Conservation (phyloP, 495 filamentous ascomycete species). For the Aspergillus bertholletiae region DNA sequence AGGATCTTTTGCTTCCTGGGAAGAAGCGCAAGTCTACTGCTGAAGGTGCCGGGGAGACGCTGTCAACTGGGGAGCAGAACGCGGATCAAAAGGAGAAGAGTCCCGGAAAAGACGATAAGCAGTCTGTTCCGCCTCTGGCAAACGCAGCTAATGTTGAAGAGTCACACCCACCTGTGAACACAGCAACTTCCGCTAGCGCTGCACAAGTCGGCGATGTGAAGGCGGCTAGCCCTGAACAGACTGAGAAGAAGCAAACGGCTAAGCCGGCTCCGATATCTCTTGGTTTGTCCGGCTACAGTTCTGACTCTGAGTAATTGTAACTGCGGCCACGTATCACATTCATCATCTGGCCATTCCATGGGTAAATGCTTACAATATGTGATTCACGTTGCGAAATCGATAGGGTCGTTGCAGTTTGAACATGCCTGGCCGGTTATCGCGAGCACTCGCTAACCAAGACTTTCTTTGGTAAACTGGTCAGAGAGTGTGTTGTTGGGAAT, state of each 20-base stretch:
- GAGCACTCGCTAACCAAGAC: neutral
- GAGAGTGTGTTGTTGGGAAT: neutral
- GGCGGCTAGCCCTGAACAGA: neutral
- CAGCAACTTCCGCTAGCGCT: neutral
- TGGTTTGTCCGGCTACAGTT: conserved; percentile 41
- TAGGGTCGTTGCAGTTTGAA: too few species aligned
- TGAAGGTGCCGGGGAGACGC: conserved; percentile 6
- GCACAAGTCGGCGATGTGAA: neutral
- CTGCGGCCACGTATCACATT: too few species aligned
- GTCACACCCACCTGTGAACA: neutral
- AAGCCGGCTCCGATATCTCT: conserved; percentile 19
- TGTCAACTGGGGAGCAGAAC: conserved; percentile 13
- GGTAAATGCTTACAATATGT: too few species aligned
- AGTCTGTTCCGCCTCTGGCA: neutral
- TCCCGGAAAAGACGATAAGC: neutral
- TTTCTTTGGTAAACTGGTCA: neutral
- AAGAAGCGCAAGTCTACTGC: conserved; percentile 52
- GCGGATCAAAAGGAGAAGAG: conserved; percentile 6
- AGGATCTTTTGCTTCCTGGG: conserved; percentile 50
- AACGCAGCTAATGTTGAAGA: neutral
- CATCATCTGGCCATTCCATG: too few species aligned
- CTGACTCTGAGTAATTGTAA: conserved; percentile 38
- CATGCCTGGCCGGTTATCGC: too few species aligned
- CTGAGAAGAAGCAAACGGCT: conserved; percentile 9
- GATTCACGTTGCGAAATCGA: too few species aligned